These are phyloP conservation scores for Cardamine resedifolia DNA, from an alignment of 345 rosid genomes.

Conservation along the genomic window DNA sequence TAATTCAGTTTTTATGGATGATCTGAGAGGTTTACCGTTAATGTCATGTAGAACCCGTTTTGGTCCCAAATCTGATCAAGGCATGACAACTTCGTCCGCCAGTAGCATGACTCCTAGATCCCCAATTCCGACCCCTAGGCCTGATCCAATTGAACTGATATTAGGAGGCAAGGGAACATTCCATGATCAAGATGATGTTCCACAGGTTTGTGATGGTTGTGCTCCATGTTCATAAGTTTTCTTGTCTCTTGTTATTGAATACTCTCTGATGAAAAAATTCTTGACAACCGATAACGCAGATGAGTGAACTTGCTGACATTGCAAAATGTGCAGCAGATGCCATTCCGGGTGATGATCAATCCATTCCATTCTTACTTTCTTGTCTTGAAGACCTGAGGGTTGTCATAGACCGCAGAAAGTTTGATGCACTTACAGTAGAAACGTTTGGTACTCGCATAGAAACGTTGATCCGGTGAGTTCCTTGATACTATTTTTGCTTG, in stretches of 20 bases:
- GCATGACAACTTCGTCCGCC: constrained; percentile 96
- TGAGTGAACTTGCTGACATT: constrained; percentile 96
- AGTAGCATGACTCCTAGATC: constrained; percentile 99
- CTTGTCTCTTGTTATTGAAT: constrained; percentile 5
- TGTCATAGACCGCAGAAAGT: constrained; percentile 84
- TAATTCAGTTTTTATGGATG: constrained; percentile 77
- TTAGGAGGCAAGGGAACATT: constrained; percentile 81
- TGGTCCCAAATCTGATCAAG: constrained; percentile 95
- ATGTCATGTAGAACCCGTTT: constrained; percentile 97
- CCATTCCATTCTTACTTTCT: constrained; percentile 64
- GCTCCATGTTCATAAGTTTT: constrained; percentile 1
- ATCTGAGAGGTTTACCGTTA: constrained; percentile 83
- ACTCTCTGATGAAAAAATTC: constrained; percentile 23
- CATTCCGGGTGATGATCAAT: constrained; percentile 73
- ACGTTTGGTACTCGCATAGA: constrained; percentile 96
- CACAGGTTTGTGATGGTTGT: constrained; percentile 61
- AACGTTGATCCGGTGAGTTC: constrained; percentile 74
- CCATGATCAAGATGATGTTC: constrained; percentile 79
- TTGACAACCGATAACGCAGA: constrained; percentile 51
- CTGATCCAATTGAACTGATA: constrained; percentile 81
- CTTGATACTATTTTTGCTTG: constrained; percentile 25
- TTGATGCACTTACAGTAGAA: constrained; percentile 93
- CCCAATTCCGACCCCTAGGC: constrained; percentile 88
- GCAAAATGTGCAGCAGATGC: constrained; percentile 90
- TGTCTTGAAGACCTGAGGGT: constrained; percentile 83